Evolutionary conservation across 1,139 yeast species (phyloP), one percentile per base, ranked within the genome.

Genomic region (Arxiozyma slooffiae): DNA sequence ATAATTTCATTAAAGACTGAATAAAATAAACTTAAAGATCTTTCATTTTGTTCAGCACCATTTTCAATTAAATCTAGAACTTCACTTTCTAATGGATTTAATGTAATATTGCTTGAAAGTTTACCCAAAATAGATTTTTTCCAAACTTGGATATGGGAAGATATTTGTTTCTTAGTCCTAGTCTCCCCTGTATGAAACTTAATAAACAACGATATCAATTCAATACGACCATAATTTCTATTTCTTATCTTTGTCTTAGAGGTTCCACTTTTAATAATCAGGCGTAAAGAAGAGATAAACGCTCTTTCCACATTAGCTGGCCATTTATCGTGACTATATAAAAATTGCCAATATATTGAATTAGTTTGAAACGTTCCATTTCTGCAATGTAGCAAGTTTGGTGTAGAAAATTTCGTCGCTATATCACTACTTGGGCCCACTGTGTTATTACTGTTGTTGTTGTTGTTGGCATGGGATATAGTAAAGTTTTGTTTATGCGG

Each of bases 201-300:
- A 52, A 92, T 88, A 64, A 81, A 92, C 64, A 89, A 92, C n/a
- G 95, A 83, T 50, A 92, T 88, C 53, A 90, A 76, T 71, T 90
- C 97, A 68, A 90, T 92, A 54, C 98, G 75, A 22, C 98, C 98
- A 63, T 95, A 86, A 9, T 89, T 82, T 51, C 87, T 77, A 41
- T 95, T 95, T 53, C 83, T 80, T 50, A 90, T 81, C 60, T 88
- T 85, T 60, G 90, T 85, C 66, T 90, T 90, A 53, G 86, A 79
- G 38, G 94, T 75, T 1, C 97, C 96, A 57, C 85, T 86, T 58
- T 88, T 87, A 38, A 97, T 96, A 50, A 92, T 89, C 50, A 87
- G 77, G 47, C 77, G 72, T 48, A 92, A 70, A 0, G 95, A 96
- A 57, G 88, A 90, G 72, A 84, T 85, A 63, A 90, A 90, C 1